These are phyloP conservation scores for Pleurotus sapidus DNA, from an alignment of 768 basidiomycete species.

Conservation along the genomic window DNA sequence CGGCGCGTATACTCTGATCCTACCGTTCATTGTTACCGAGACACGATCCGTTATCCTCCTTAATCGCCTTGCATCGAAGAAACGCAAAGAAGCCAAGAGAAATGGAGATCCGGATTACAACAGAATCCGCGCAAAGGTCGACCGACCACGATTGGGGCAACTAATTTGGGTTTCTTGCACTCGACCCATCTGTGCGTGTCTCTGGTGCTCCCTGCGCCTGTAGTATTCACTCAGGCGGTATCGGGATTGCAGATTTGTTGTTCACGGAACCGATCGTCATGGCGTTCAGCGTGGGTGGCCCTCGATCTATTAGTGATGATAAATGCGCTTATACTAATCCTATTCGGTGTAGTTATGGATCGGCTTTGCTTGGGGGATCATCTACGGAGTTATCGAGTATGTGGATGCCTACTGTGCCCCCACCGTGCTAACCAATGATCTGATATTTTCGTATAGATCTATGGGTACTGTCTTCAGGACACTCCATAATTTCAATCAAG, in stretches of 20 bases:
- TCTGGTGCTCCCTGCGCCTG: neutral
- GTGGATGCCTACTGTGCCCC: conserved; percentile 2
- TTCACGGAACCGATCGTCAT: conserved; percentile 72
- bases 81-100: conserved; percentile 67
- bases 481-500: conserved; percentile 48
- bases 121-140: conserved; percentile 38
- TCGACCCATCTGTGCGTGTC: conserved; percentile 62
- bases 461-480: conserved; percentile 44
- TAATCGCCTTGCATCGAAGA: conserved; percentile 56
- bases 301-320: too few relatives aligned
- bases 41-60: conserved; percentile 76
- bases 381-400: conserved; percentile 59
- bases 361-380: conserved; percentile 74
- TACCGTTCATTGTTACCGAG: conserved; percentile 63
- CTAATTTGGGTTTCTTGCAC: conserved; percentile 71
- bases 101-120: conserved; percentile 40
- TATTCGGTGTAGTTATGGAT: conserved; percentile 53
- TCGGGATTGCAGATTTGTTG: conserved; percentile 45
- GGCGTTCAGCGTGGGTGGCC: conserved; percentile 60
- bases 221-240: too few relatives aligned
- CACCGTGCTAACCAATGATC: neutral
- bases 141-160: conserved; percentile 47
- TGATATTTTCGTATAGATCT: conserved; percentile 29
- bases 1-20: conserved; percentile 44
- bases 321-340: too few relatives aligned